Evolutionary conservation across 768 basidiomycete species (phyloP).

Genomic region (Russula virescens): DNA sequence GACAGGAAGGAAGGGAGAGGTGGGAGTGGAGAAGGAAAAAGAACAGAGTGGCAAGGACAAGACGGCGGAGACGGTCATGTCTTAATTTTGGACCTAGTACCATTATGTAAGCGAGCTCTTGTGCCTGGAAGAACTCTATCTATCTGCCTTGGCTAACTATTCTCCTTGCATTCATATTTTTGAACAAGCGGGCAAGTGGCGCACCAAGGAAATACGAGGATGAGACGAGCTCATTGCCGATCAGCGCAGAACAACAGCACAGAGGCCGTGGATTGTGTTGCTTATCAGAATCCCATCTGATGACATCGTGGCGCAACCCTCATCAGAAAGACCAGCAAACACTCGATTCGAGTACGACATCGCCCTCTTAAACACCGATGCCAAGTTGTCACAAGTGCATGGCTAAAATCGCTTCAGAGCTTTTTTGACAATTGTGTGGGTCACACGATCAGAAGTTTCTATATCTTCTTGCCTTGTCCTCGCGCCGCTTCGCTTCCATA

Average conservation of each 20-base stretch:
- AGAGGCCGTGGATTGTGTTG: no score
- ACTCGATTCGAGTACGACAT: background rate
- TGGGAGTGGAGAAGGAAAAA: background rate
- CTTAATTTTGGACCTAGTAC: slow-evolving; percentile 13
- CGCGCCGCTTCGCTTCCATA: background rate
- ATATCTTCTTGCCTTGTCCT: background rate
- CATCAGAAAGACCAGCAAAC: no score
- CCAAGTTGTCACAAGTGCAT: background rate
- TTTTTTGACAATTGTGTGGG: background rate
- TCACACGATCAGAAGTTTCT: background rate
- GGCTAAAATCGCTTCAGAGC: background rate
- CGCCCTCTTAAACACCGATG: background rate
- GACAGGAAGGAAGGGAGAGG: background rate
- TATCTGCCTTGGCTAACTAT: no score
- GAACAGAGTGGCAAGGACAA: background rate
- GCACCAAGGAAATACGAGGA: no score
- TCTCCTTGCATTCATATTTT: no score
- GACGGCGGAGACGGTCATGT: slow-evolving; percentile 6
- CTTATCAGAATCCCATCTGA: no score
- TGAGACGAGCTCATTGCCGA: no score
- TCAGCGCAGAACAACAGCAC: no score
- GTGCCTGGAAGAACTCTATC: background rate
- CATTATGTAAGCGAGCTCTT: slow-evolving; percentile 3
- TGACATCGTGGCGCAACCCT: background rate
- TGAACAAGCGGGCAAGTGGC: no score